A percentile compares a stretch with the other conserved stretches of the same genome.
These are phyloP conservation scores for Luzula sylvatica DNA, from an alignment of 176 grass and related monocot genomes.

Conservation along the genomic window DNA sequence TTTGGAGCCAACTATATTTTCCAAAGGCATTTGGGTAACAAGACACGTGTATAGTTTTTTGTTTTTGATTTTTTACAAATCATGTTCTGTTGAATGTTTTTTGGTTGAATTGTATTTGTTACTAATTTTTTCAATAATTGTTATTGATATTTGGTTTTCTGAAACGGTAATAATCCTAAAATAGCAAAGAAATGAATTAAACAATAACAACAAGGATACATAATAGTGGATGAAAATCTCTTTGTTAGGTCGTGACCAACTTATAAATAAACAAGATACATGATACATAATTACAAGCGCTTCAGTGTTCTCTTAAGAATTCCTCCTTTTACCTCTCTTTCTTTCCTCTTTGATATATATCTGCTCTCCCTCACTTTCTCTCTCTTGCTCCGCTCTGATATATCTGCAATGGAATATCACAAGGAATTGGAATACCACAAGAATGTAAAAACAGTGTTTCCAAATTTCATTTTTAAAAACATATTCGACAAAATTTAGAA, in stretches of 20 bases:
- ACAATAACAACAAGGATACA: neutral
- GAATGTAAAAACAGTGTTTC: neutral
- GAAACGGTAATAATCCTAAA: too few relatives aligned
- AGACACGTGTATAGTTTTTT: neutral
- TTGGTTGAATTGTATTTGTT: neutral
- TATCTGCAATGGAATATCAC: conserved; percentile 7
- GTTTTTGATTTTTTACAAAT: neutral
- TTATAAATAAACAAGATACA: too few relatives aligned
- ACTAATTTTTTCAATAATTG: too few relatives aligned
- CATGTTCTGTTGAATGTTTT: too few relatives aligned
- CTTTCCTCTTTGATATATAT: too few relatives aligned
- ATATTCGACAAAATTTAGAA: neutral
- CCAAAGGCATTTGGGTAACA: too few relatives aligned
- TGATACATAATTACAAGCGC: neutral
- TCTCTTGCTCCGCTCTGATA: conserved; percentile 1
- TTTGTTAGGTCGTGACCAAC: neutral
- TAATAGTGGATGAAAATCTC: conserved; percentile 8
- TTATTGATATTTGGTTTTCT: too few relatives aligned
- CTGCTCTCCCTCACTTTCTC: too few relatives aligned
- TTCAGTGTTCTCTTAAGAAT: neutral
- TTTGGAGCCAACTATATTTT: too few relatives aligned
- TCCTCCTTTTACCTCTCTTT: too few relatives aligned
- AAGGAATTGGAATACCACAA: conserved; percentile 11
- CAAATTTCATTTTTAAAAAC: neutral
- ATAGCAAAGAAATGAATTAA: conserved; percentile 4